Base-by-base conservation (phyloP, 352 stramenopile genomes). In the Globisporangium solare region DNA sequence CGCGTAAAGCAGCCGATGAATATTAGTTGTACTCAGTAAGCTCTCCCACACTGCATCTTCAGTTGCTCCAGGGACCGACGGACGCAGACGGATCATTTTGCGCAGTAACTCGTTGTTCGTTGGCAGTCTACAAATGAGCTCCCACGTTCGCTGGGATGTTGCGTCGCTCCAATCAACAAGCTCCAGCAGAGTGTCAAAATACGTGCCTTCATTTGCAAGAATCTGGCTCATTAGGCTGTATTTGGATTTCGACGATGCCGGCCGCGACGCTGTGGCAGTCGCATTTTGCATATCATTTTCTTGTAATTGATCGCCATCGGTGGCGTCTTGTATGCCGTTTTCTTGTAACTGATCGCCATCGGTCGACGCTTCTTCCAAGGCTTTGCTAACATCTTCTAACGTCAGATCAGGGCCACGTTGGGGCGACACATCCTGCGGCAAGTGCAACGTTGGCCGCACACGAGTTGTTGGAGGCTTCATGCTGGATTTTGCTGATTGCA, bases 141-240 rank as follows among this genome's bases (percentile, higher is more conserved):
- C 80, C 84, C 84, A 94, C 21, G 77, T 77, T 11, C 84, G 71
- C 49, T 84, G 71, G 0, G 75, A 82, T 0, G 73, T 90, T 0
- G 64, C 35, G 6, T 79, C 70, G 10, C 70, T 49, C 69, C 64
- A 83, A 13, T 83, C 74, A 0, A 89, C 70, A 11, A 93, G 56
- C 14, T 83, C 58, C n/a, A 91, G 68, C 15, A 93, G 58, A 18
- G 68, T 61, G 8, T 77, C 60, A 47, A 93, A 88, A 22, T 89
- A 71, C 4, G 56, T 20, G 8, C 47, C 61, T 63, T 82, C 66
- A 32, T 87, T 90, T 31, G 82, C 81, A 12, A 92, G 61, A 6
- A 86, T 58, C 2, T 89, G 73, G 15, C 67, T 82, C 54, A 83
- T 71, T 13, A 70, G 12, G 7, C 64, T 70, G 48, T 68, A 75